Base-by-base conservation (phyloP, 73 alveolate species). In the Paramecium caudatum region DNA sequence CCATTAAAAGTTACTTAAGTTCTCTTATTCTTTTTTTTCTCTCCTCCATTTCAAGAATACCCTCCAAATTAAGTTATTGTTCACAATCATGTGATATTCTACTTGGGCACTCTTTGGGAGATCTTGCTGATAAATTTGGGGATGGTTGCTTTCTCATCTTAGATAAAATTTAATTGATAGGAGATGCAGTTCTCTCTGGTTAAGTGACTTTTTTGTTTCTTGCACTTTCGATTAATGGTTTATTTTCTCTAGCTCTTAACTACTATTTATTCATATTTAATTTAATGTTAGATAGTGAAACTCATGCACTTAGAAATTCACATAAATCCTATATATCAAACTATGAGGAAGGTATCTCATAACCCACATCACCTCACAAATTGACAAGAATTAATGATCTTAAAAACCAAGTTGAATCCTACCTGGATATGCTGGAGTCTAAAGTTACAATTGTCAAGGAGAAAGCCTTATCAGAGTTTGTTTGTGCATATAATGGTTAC, bases 281-380 rank as follows among this genome's bases (percentile, higher is more conserved):
- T 21, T 55, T 55, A 10, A 55, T 55, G 80, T 23, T 55, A 3
- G 80, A 55, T 55, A 55, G 80, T 55, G 80, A 55, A 23, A 55
- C 27, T 23, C 30, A 12, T 55, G 46, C 80, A 5, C 9, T 55
- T 2, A 55, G 80, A 55, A 55, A 55, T 55, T 21, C 80, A 27
- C 80, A 55, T 55, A 55, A 55, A 55, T 55, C 46, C 9, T 55
- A 55, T 27, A 55, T 55, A 2, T 55, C 80, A 19, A 55, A 16
- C 30, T 55, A 55, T 55, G 80, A 55, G 30, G 84, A 65, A 30
- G 0, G 17, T 1, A 13, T 17, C 25, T 68, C 84, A 32, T 37
- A 68, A 33, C 84, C 84, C 17, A 32, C 84, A 68, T 68, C 84
- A 12, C 84, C 84, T 10, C 84, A 32, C 15, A 68, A 37, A 68